phyloP scores from a whole-genome alignment of 805 yeast genomes.

The Yarrowia divulgata region DNA sequence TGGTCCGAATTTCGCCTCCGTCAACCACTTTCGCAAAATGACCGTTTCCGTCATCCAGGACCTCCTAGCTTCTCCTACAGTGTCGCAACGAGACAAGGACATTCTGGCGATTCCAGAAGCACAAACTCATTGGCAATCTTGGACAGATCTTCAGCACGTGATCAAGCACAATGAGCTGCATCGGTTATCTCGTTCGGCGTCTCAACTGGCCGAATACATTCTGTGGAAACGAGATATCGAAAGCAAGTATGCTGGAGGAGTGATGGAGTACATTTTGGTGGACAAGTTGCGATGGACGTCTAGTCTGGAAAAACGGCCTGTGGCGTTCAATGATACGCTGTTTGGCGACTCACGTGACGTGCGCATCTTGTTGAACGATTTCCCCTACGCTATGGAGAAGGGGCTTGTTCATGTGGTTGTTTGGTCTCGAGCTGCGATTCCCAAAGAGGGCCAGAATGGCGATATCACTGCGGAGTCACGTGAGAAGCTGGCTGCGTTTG shows the following conservation, averaged over 20 bases:
- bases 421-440: slow-evolving; percentile 60
- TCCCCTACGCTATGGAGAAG: slow-evolving; percentile 61
- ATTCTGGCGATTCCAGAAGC: slow-evolving; percentile 25
- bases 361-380: slow-evolving; percentile 60
- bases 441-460: slow-evolving; percentile 54
- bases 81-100: slow-evolving; percentile 20
- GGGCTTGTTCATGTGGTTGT: slow-evolving; percentile 62
- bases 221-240: slow-evolving; percentile 27
- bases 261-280: slow-evolving; percentile 37
- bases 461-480: slow-evolving; percentile 54
- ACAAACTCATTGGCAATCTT: slow-evolving; percentile 10
- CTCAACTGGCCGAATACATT: slow-evolving; percentile 25
- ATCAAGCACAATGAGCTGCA: slow-evolving; percentile 27
- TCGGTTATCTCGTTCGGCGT: slow-evolving; percentile 19
- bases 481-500: slow-evolving; percentile 52
- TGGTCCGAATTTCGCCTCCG: not conserved
- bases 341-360: slow-evolving; percentile 49
- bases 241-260: slow-evolving; percentile 32
- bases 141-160: slow-evolving; percentile 22
- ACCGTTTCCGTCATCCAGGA: slow-evolving; percentile 11
- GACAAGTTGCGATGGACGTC: slow-evolving; percentile 26
- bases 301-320: slow-evolving; percentile 1
- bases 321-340: slow-evolving; percentile 1
- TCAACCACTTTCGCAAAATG: not conserved
- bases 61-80: slow-evolving; percentile 6